Conservation (phyloP, 306 rosid genomes). For the Dryas octopetala region DNA sequence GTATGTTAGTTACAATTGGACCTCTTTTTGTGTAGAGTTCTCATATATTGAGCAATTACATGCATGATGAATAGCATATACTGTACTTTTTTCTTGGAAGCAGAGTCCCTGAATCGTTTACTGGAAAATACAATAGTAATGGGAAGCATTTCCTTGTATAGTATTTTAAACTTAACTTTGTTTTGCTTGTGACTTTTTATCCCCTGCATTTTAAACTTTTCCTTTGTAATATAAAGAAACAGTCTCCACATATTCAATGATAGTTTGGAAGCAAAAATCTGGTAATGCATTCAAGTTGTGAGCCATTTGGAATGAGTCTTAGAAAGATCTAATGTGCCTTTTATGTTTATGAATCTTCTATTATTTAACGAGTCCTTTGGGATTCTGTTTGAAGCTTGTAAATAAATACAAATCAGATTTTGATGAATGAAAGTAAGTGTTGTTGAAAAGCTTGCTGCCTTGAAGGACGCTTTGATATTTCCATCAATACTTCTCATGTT, state of each 20-base stretch:
- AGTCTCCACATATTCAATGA: not conserved
- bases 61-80: not conserved
- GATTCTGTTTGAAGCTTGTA: not conserved
- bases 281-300: not conserved
- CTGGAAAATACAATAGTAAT: not conserved
- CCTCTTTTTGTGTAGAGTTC: not conserved
- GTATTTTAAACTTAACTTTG: not conserved
- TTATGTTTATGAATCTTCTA: not conserved
- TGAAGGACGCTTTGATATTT: too few species aligned
- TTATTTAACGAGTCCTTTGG: not conserved
- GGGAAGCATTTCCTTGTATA: not conserved
- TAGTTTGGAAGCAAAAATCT: not conserved
- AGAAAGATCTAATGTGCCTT: too few species aligned
- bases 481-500: too few species aligned
- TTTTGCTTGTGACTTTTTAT: not conserved
- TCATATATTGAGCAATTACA: conserved; percentile 15
- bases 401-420: not conserved
- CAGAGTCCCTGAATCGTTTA: not conserved
- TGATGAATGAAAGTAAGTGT: too few species aligned
- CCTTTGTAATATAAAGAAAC: not conserved
- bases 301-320: not conserved
- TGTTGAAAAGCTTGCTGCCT: too few species aligned
- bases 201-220: not conserved
- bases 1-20: conserved; percentile 22
- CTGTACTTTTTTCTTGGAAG: not conserved